Conservation (phyloP, 2,329 filamentous ascomycete species). For the Exophiala oligosperma region DNA sequence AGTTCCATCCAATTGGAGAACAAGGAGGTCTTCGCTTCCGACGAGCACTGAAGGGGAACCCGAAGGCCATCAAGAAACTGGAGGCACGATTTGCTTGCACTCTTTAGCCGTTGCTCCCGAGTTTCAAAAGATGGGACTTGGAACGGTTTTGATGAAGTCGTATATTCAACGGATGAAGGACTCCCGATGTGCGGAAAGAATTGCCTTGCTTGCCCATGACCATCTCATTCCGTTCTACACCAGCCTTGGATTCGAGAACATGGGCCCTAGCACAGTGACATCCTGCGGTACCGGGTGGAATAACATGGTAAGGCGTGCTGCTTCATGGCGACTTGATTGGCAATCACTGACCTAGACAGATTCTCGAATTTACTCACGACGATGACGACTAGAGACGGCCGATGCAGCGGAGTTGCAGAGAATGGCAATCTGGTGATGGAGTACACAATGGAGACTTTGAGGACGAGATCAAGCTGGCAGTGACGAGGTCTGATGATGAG, state of each 20-base stretch:
- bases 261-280: conserved; percentile 66
- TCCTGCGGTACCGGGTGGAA: conserved; percentile 81
- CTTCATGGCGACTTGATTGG: background rate
- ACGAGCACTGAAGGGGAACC: conserved; percentile 40
- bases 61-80: conserved; percentile 70
- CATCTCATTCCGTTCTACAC: conserved; percentile 74
- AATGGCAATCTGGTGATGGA: too few species aligned
- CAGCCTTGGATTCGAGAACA: conserved; percentile 69
- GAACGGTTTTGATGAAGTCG: conserved; percentile 69
- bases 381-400: conserved; percentile 8
- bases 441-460: too few species aligned
- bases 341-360: conserved; percentile 2
- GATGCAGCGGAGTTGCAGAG: background rate
- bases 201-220: conserved; percentile 76
- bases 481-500: too few species aligned
- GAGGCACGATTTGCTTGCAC: conserved; percentile 76
- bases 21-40: conserved; percentile 39
- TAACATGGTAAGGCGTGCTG: conserved; percentile 64
- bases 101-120: conserved; percentile 77
- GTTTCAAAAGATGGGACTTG: conserved; percentile 72
- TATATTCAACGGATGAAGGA: conserved; percentile 76
- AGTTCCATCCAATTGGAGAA: conserved; percentile 67
- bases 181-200: conserved; percentile 67
- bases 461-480: too few species aligned
- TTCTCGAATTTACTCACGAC: conserved; percentile 13